Evolutionary conservation across 768 basidiomycete species (phyloP).

Genomic region (Suillus lakei): DNA sequence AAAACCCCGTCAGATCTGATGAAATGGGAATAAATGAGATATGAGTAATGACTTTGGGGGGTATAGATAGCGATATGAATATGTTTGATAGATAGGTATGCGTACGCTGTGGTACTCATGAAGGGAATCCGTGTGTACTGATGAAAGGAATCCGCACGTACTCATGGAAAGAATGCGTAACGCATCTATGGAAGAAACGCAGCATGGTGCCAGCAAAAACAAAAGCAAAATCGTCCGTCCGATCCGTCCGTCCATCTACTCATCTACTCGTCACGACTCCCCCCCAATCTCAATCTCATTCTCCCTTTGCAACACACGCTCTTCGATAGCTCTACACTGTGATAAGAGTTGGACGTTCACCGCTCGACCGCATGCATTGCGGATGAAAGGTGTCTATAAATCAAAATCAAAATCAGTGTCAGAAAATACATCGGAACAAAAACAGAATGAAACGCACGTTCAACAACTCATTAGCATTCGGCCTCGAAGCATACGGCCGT

Average conservation of each 20-base stretch:
- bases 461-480: slow-evolving; percentile 58
- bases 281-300: not conserved
- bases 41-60: not conserved
- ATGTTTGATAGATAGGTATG: slow-evolving; percentile 3
- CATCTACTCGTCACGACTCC: not conserved
- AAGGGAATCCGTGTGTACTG: no score
- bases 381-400: slow-evolving; percentile 62
- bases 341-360: slow-evolving; percentile 71
- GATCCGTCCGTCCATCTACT: not conserved
- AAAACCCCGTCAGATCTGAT: not conserved
- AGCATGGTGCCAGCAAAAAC: not conserved
- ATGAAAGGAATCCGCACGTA: no score
- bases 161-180: not conserved
- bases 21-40: not conserved
- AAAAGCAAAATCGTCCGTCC: slow-evolving; percentile 1
- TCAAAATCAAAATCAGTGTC: slow-evolving; percentile 1
- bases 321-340: slow-evolving; percentile 72
- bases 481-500: slow-evolving; percentile 58
- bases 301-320: slow-evolving; percentile 32
- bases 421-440: not conserved
- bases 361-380: slow-evolving; percentile 67
- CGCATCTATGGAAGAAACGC: no score
- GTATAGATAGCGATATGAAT: slow-evolving; percentile 7
- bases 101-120: no score
- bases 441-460: slow-evolving; percentile 50